Base-by-base conservation (phyloP, 1,139 yeast species). In the Diutina catenulata region DNA sequence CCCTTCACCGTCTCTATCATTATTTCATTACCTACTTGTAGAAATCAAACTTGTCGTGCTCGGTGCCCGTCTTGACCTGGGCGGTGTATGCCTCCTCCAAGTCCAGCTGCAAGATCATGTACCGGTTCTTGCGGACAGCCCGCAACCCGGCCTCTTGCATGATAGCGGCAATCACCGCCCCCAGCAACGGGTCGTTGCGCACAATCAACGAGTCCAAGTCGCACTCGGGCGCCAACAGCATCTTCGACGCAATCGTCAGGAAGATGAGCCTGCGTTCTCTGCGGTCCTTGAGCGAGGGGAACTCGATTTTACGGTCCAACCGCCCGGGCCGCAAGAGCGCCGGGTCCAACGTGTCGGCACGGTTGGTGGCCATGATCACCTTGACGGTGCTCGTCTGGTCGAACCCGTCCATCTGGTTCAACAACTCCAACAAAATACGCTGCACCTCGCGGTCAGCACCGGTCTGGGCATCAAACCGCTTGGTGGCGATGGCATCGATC, bases 371-470 rank as follows among this genome's bases (percentile, higher is more conserved):
- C 99, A 91, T 91, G 46, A 91, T 91, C 33, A 91, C 98, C 64
- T 91, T 91, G 40, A 93, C 98, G 45, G 88, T 88, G 8, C 95
- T 79, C 3, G 83, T 68, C 64, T 93, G 98, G 57, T 93, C 98
- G 52, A 93, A 93, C 39, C 99, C 99, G 62, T 93, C 99, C 97
- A 93, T 91, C 64, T 93, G 99, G 53, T 94, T 93, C 55, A 93
- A 74, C 55, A 93, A 70, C 62, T 93, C 99, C 55, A 93, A 79
- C 59, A 93, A 69, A 49, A 91, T 93, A 69, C 99, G 86, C 65
- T 93, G 99, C 40, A 93, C 98, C 66, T 93, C 99, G 60, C 98
- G 78, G 63, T 93, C 99, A 29, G 98, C 97, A 56, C 98, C 98
- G 5, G 98, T 91, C 65, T 88, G 97, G 22, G 98, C 98, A 62